These are phyloP conservation scores for Termitomyces eurrhizus DNA, from an alignment of 768 basidiomycete genomes.

Conservation along the genomic window DNA sequence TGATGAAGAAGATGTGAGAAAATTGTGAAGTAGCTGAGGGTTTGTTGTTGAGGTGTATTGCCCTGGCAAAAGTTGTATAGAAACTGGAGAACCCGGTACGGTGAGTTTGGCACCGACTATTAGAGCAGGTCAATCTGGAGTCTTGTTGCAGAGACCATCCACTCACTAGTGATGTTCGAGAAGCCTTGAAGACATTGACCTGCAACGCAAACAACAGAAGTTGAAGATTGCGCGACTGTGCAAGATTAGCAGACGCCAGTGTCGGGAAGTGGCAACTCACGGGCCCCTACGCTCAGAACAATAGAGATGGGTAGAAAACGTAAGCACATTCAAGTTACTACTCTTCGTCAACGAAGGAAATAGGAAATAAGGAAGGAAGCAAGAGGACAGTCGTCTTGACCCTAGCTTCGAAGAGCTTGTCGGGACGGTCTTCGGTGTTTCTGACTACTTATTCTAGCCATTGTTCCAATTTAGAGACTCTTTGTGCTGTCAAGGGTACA, in stretches of 20 bases:
- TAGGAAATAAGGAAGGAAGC: slow-evolving; percentile 1
- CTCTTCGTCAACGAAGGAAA: slow-evolving; percentile 21
- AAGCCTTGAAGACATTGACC: slow-evolving; percentile 84
- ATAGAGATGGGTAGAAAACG: slow-evolving; percentile 28
- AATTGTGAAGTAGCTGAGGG: slow-evolving; percentile 66
- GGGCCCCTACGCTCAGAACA: slow-evolving; percentile 29
- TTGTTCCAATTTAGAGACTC: slow-evolving; percentile 15
- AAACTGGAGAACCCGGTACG: slow-evolving; percentile 46
- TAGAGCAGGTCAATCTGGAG: neutral
- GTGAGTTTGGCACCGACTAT: slow-evolving; percentile 70
- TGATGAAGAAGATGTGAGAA: slow-evolving; percentile 63
- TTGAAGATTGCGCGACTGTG: slow-evolving; percentile 37
- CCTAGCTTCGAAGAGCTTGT: neutral
- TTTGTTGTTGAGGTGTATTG: slow-evolving; percentile 70
- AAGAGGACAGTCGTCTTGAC: slow-evolving; percentile 1
- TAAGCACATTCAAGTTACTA: slow-evolving; percentile 29
- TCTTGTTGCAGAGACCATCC: neutral
- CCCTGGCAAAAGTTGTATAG: slow-evolving; percentile 68
- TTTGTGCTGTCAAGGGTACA: slow-evolving; percentile 1
- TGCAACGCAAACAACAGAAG: slow-evolving; percentile 76
- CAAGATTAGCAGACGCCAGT: neutral
- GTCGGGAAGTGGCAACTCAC: slow-evolving; percentile 21
- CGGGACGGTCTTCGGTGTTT: slow-evolving; percentile 7
- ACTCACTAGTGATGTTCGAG: slow-evolving; percentile 66
- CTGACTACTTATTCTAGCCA: slow-evolving; percentile 6